phyloP scores from a whole-genome alignment of 1,284 basidiomycete species.

The Tausonia pullulans region DNA sequence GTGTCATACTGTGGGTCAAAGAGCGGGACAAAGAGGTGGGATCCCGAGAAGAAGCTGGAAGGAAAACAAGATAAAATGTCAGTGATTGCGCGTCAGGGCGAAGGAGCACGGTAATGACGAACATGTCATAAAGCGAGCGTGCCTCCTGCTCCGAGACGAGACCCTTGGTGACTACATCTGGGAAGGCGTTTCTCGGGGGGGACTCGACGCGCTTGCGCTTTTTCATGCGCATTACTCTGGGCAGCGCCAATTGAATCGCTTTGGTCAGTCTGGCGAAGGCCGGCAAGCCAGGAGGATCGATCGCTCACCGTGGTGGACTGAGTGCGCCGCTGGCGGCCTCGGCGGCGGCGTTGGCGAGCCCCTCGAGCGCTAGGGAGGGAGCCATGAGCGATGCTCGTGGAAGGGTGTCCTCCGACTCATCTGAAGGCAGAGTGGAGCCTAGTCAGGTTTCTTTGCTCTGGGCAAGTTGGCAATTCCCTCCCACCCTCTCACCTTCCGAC shows the following conservation, averaged over 20 bases:
- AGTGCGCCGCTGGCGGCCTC: conserved; percentile 7
- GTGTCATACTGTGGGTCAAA: conserved; percentile 85
- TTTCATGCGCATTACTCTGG: conserved; percentile 45
- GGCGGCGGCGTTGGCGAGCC: conserved; percentile 20
- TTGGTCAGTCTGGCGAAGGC: not conserved
- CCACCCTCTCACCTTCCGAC: conserved; percentile 36
- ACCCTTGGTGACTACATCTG: conserved; percentile 37
- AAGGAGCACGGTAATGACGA: conserved; percentile 42
- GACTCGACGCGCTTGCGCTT: conserved; percentile 80
- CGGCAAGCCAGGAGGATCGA: not conserved
- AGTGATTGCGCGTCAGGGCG: conserved; percentile 61
- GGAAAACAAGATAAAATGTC: conserved; percentile 24
- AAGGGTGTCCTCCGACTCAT: conserved; percentile 74
- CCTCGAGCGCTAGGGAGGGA: conserved; percentile 35
- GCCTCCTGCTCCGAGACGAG: conserved; percentile 69
- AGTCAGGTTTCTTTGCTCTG: not conserved
- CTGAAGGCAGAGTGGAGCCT: conserved; percentile 25
- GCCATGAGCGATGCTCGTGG: conserved; percentile 70
- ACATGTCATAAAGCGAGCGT: conserved; percentile 72
- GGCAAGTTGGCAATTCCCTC: not conserved
- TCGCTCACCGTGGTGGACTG: conserved; percentile 3
- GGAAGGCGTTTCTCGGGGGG: conserved; percentile 52
- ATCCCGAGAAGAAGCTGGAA: conserved; percentile 80
- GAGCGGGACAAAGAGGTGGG: conserved; percentile 85
- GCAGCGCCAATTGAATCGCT: not conserved